Conservation (phyloP, 2,329 filamentous ascomycete species). For the Graphilbum sp. region DNA sequence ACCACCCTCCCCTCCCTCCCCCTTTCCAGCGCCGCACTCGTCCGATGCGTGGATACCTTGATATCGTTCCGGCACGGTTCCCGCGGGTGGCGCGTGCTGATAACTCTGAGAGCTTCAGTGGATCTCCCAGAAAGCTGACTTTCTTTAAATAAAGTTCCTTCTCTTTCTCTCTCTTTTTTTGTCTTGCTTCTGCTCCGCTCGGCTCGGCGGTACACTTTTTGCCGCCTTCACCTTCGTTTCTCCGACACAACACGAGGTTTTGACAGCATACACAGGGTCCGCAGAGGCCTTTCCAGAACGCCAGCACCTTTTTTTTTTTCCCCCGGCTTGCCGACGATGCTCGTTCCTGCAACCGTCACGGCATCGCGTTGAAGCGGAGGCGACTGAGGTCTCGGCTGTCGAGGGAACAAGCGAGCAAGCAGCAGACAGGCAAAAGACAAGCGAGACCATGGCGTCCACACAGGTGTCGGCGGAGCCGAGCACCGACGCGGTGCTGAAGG, state of each 20-base stretch:
- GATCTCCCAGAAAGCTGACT: neutral
- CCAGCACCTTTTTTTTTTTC: no score
- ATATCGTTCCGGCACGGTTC: no score
- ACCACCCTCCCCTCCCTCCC: no score
- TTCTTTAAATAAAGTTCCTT: neutral
- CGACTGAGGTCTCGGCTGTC: constrained; percentile 1
- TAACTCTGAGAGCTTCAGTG: neutral
- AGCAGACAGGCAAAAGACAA: neutral
- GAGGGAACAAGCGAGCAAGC: neutral
- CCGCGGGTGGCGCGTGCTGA: neutral
- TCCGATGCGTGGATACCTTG: no score
- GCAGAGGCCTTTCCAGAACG: no score
- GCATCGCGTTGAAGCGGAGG: constrained; percentile 9
- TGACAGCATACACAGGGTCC: no score
- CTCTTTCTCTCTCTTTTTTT: no score
- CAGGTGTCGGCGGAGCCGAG: constrained; percentile 31
- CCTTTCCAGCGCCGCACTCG: no score
- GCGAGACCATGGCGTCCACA: constrained; percentile 7
- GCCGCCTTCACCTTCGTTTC: no score
- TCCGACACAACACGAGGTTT: no score
- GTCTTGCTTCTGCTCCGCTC: no score
- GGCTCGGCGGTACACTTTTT: no score
- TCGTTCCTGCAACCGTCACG: constrained; percentile 3
- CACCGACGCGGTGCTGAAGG: constrained; percentile 36
- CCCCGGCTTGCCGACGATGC: constrained; percentile 7